Evolutionary conservation across 306 rosid genomes (phyloP).

Genomic region (Prunus dulcis): DNA sequence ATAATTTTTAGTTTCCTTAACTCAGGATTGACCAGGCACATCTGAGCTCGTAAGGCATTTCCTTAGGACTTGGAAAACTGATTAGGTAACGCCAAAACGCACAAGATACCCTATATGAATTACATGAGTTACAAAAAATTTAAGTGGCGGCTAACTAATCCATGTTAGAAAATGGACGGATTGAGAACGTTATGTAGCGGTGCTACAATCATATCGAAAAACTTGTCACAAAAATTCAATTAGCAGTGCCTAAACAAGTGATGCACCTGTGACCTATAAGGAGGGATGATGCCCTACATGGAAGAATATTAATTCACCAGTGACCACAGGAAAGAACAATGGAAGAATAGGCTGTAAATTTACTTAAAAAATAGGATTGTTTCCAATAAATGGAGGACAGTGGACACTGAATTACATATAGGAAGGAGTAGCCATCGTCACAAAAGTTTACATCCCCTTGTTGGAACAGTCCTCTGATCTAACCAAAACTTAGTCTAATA

Average conservation of each 20-base stretch:
- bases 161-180: not conserved
- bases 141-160: not conserved
- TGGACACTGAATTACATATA: not conserved
- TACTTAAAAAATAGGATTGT: not conserved
- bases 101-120: not conserved
- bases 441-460: too few species aligned
- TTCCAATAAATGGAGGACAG: not conserved
- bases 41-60: constrained; percentile 4
- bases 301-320: not conserved
- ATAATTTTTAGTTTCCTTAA: not conserved
- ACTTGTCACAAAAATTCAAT: not conserved
- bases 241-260: not conserved
- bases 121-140: too few species aligned
- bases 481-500: constrained; percentile 2
- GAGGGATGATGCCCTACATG: not conserved
- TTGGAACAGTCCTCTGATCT: too few species aligned
- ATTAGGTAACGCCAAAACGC: not conserved
- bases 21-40: not conserved
- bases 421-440: not conserved
- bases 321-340: constrained; percentile 2
- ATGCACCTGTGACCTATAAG: not conserved
- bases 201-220: not conserved
- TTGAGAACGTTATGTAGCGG: not conserved
- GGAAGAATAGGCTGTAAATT: not conserved
- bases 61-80: not conserved